Conservation (phyloP, 495 filamentous ascomycete genomes). For the Choiromyces venosus region DNA sequence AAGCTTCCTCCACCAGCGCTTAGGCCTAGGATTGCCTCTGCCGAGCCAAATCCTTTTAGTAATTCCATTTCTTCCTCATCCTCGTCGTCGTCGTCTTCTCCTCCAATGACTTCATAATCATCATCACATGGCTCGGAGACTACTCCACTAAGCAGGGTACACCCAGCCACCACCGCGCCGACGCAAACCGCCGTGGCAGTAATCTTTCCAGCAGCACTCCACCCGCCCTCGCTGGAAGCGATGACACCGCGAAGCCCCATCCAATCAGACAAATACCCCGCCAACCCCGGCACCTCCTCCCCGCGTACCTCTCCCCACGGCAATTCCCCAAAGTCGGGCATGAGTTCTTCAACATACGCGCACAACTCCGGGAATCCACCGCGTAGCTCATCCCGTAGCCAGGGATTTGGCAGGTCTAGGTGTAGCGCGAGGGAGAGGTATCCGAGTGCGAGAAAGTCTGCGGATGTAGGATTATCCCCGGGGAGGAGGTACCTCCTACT, state of each 20-base stretch:
- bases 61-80: not conserved
- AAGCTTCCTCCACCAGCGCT: too few species aligned
- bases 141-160: too few species aligned
- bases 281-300: conserved; percentile 32
- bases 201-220: too few species aligned
- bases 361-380: conserved; percentile 21
- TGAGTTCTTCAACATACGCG: conserved; percentile 17
- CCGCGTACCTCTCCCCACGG: conserved; percentile 28
- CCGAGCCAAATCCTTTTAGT: conserved; percentile 3
- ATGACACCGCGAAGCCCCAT: conserved; percentile 20
- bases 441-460: conserved; percentile 71
- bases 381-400: conserved; percentile 60
- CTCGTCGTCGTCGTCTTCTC: not conserved
- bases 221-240: too few species aligned
- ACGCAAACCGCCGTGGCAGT: too few species aligned
- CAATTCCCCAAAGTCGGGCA: not conserved
- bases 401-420: conserved; percentile 64
- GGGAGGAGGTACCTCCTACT: too few species aligned
- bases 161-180: conserved; percentile 15
- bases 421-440: conserved; percentile 70
- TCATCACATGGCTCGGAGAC: not conserved
- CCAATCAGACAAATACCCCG: conserved; percentile 21
- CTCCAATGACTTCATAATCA: not conserved
- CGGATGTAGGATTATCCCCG: too few species aligned
- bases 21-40: conserved; percentile 27